phyloP scores from a whole-genome alignment of 2,329 filamentous ascomycete species.

The Aureobasidium sp. region DNA sequence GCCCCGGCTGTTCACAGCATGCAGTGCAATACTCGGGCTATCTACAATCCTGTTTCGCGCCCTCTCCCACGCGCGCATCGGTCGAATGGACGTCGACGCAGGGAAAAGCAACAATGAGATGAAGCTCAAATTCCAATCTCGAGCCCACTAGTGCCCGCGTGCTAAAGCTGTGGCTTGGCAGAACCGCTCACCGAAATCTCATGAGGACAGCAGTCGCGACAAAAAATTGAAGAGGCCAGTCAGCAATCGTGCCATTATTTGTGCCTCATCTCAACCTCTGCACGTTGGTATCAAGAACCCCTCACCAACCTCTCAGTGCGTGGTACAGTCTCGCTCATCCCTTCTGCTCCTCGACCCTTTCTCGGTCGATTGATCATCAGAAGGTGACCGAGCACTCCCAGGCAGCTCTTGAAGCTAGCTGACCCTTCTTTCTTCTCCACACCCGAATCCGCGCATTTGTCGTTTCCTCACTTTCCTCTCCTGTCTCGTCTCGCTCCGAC shows the following conservation, averaged over 20 bases:
- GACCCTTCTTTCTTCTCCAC: slow-evolving; percentile 16
- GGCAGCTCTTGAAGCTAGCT: slow-evolving; percentile 15
- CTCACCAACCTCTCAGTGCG: slow-evolving; percentile 6
- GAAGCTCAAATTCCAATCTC: slow-evolving; percentile 3
- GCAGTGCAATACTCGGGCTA: slow-evolving; percentile 2
- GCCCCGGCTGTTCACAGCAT: slow-evolving; percentile 4
- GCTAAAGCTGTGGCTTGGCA: slow-evolving; percentile 13
- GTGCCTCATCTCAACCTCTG: slow-evolving; percentile 14
- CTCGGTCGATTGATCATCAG: slow-evolving; percentile 11
- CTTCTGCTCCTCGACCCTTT: background rate
- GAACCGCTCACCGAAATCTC: slow-evolving; percentile 2
- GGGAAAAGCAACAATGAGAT: slow-evolving; percentile 14
- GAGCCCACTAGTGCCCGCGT: slow-evolving; percentile 9
- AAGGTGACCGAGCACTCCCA: slow-evolving; percentile 8
- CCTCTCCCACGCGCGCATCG: background rate
- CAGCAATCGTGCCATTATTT: slow-evolving; percentile 13
- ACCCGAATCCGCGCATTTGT: slow-evolving; percentile 1
- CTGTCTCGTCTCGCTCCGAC: slow-evolving; percentile 7
- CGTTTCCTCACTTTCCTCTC: slow-evolving; percentile 11
- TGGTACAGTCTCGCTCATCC: slow-evolving; percentile 12
- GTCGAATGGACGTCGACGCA: background rate
- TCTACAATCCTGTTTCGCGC: background rate
- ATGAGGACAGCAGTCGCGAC: slow-evolving; percentile 6
- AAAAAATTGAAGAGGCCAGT: slow-evolving; percentile 13
- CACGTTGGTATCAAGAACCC: slow-evolving; percentile 5